Evolutionary conservation across 139 green algal species (phyloP).

Genomic region (Volvox africanus): DNA sequence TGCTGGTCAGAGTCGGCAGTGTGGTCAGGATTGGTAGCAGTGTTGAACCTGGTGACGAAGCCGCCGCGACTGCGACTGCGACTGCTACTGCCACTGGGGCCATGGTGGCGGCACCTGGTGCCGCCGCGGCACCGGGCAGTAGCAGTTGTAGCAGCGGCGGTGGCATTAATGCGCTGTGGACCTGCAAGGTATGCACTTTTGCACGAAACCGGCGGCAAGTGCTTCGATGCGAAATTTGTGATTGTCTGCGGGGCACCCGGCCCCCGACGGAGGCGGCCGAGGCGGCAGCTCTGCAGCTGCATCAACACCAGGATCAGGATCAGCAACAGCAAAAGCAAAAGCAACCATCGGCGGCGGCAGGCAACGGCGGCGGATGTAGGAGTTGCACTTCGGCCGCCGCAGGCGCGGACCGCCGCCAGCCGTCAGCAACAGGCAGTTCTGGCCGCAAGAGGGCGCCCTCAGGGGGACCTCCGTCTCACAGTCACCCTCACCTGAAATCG

Average conservation of each 20-base stretch:
- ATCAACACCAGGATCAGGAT: neutral
- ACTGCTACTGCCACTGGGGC: neutral
- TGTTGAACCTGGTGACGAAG: neutral
- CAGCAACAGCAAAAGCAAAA: neutral
- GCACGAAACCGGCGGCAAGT: slow-evolving; percentile 25
- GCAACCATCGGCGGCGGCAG: too few species aligned
- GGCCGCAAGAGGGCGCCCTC: too few species aligned
- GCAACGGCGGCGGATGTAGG: too few species aligned
- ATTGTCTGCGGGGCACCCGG: slow-evolving; percentile 17
- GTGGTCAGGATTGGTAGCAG: too few species aligned
- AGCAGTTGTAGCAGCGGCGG: too few species aligned
- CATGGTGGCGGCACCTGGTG: neutral
- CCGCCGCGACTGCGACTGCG: neutral
- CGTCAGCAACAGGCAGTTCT: too few species aligned
- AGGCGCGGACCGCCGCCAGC: neutral
- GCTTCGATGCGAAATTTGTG: slow-evolving; percentile 33
- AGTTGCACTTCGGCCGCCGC: too few species aligned
- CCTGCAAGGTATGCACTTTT: slow-evolving; percentile 29
- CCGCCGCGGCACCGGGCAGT: neutral
- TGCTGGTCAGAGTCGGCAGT: too few species aligned
- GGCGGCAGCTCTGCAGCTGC: too few species aligned
- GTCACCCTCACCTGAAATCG: neutral
- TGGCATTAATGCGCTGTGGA: neutral
- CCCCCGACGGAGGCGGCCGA: neutral
- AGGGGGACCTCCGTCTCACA: too few species aligned